These are phyloP conservation scores for Pythium volutum DNA, from an alignment of 352 stramenopile species.

Conservation along the genomic window DNA sequence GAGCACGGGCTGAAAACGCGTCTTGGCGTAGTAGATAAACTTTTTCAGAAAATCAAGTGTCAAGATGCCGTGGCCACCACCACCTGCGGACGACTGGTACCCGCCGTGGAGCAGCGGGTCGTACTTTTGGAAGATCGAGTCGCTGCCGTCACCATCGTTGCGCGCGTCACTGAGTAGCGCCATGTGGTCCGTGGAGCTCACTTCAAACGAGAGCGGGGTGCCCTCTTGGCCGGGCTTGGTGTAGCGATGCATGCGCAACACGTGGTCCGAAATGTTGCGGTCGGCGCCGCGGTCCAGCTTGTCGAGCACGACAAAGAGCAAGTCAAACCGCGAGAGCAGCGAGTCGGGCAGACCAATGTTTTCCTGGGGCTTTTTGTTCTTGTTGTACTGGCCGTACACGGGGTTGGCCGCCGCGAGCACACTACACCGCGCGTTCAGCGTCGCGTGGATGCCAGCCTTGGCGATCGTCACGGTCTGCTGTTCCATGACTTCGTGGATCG, in stretches of 20 bases:
- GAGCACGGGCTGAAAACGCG: constrained; percentile 82
- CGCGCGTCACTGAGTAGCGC: constrained; percentile 56
- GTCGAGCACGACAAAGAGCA: constrained; percentile 99
- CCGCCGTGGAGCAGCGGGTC: constrained; percentile 86
- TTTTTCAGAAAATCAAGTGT: constrained; percentile 98
- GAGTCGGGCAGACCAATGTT: constrained; percentile 99
- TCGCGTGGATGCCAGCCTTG: constrained; percentile 99
- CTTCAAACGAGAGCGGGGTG: constrained; percentile 85
- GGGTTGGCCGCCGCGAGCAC: constrained; percentile 99
- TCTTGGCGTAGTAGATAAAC: constrained; percentile 99
- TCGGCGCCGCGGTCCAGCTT: constrained; percentile 94
- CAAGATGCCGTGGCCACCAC: constrained; percentile 77
- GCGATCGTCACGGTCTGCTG: constrained; percentile 99
- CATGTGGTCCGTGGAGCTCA: constrained; percentile 79
- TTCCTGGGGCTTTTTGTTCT: constrained; percentile 95
- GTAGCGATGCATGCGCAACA: constrained; percentile 97
- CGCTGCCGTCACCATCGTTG: constrained; percentile 60
- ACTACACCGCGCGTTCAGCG: constrained; percentile 98
- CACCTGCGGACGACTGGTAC: constrained; percentile 37
- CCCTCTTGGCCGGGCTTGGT: constrained; percentile 82
- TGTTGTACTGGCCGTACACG: constrained; percentile 99
- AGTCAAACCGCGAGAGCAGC: constrained; percentile 99
- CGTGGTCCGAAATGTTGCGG: constrained; percentile 96
- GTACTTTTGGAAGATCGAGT: constrained; percentile 91
- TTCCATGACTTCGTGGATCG: constrained; percentile 99